Evolutionary conservation across 2,329 filamentous ascomycete species (phyloP), one percentile per base, ranked within the genome.

Genomic region (Rugonectria rugulosa): DNA sequence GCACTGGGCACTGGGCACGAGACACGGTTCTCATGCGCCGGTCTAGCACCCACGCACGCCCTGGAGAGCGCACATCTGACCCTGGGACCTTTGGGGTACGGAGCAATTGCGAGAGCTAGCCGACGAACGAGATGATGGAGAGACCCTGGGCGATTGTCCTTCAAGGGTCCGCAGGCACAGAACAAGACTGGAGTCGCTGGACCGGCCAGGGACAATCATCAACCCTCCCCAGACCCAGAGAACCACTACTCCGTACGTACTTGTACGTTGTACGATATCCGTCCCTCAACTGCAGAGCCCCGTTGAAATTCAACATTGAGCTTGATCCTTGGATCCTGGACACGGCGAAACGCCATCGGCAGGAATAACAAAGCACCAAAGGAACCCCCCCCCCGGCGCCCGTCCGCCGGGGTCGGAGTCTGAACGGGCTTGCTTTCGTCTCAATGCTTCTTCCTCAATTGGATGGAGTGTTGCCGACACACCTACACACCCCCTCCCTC

Each of bases 21-120:
- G 65, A 68, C 65, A 49, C 61, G 57, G 57, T 42, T 49, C 57
- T 64, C 60, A 67, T 68, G 65, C 65, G 65, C 62, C 65, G 58
- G 62, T 52, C 59, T 51, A 65, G 58, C 57, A 61, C 47, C 57
- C 44, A 59, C 63, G 62, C 65, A 61, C n/a, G n/a, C n/a, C n/a
- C n/a, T n/a, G n/a, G n/a, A 66, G 57, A 53, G 60, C 50, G 57
- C 42, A 32, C 45, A 59, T 63, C 61, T 43, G 61, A 54, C 57
- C 53, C 53, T 55, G 6, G 29, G 29, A n/a, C n/a, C n/a, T n/a
- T n/a, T 53, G 49, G 50, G 59, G 21, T 27, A 42, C 40, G 24
- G 24, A 42, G 24, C 40, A 42, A 29, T 6, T 19, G 8, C 9
- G 10, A 21, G 19, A 42, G 23, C 40, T 31, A 44, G 24, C 38